These are phyloP conservation scores for Plasmopara halstedii DNA, from an alignment of 352 stramenopile species.

Conservation along the genomic window DNA sequence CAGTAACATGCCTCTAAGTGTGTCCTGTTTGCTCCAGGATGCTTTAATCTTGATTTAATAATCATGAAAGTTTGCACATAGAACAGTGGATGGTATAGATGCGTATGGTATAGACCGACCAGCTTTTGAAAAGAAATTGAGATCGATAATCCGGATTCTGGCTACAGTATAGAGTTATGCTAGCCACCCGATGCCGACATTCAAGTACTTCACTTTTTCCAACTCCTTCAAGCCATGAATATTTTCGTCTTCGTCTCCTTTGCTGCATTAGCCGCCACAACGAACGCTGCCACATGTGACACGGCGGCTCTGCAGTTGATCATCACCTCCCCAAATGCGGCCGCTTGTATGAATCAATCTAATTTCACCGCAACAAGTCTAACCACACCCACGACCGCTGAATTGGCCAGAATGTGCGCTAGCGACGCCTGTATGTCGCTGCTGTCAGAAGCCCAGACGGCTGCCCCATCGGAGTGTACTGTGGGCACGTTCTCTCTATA, in stretches of 20 bases:
- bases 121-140: too few relatives aligned
- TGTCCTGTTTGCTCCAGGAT: too few relatives aligned
- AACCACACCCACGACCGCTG: slow-evolving; percentile 10
- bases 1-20: too few relatives aligned
- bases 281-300: slow-evolving; percentile 21
- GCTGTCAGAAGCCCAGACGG: slow-evolving; percentile 8
- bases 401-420: slow-evolving; percentile 23
- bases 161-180: too few relatives aligned
- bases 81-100: too few relatives aligned
- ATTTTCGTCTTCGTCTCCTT: slow-evolving; percentile 7
- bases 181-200: too few relatives aligned
- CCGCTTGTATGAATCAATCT: slow-evolving; percentile 18
- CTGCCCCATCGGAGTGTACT: slow-evolving; percentile 24
- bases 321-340: slow-evolving; percentile 12
- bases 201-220: too few relatives aligned
- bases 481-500: slow-evolving; percentile 23
- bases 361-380: slow-evolving; percentile 25
- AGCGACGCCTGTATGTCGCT: slow-evolving; percentile 18
- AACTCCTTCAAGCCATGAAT: slow-evolving; percentile 13
- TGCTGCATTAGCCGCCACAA: slow-evolving; percentile 8
- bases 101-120: too few relatives aligned
- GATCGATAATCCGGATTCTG: too few relatives aligned
- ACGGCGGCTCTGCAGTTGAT: slow-evolving; percentile 14
- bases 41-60: too few relatives aligned
- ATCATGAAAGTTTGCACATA: too few relatives aligned